Base-by-base conservation (phyloP, 306 rosid genomes). In the Senna siamea region DNA sequence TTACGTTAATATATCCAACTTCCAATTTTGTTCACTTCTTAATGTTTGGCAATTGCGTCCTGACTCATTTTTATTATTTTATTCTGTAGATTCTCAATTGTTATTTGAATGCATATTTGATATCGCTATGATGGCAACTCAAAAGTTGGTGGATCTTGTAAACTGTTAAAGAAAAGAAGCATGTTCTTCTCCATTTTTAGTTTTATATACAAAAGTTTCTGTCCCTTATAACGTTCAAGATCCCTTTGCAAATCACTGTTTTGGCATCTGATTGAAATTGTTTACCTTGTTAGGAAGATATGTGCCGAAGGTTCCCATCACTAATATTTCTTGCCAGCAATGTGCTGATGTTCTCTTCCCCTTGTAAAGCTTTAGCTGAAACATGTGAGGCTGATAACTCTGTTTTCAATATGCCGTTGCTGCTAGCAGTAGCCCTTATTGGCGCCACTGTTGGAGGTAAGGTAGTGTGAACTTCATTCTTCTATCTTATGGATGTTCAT, bases 371-470 rank as follows among this genome's bases (percentile, higher is more conserved):
- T 60, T 23, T 86, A 70, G 91, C 94, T 10, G 94, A 89, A 76
- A 79, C 89, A 11, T 87, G 94, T 67, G 87, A 86, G 73, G 88
- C 91, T 47, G 87, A 83, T 38, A 65, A 81, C 56, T 74, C 89
- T 22, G 35, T 75, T 62, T 83, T 85, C 75, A 82, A 74, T 81
- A 89, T 89, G 94, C 94, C 94, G 53, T 34, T 89, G 69, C 78
- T 89, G 72, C 85, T 89, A 17, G 38, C 79, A n/a, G 89, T 89
- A 23, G 88, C 94, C 69, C 94, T 89, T 59, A 17, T 89, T 26
- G 94, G 94, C 61, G 94, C 94, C 44, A 83, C 91, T 47, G 94
- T 89, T 56, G 94, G 94, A 85, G 94, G 94, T 89, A 78, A 78
- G 79, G 74, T 61, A 34, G 28, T 62, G 44, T 59, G 9, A 56